These are phyloP conservation scores for Melastoma candidum DNA, from an alignment of 441 rosid genomes.

Conservation along the genomic window DNA sequence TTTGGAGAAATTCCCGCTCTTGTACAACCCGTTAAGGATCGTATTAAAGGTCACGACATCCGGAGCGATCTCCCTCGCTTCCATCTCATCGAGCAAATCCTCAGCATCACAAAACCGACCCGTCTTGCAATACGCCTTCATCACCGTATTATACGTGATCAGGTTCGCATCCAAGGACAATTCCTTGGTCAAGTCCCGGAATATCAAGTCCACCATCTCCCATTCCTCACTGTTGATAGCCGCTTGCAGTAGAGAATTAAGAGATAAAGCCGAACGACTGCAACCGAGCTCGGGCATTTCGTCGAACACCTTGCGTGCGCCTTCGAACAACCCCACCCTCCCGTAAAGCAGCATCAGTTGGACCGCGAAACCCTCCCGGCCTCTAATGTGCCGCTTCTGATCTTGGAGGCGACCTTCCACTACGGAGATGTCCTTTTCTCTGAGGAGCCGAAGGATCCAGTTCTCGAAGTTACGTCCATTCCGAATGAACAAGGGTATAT, in stretches of 20 bases:
- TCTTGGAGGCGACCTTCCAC: conserved; percentile 4
- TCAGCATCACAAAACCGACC: too few relatives aligned
- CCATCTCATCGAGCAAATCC: too few relatives aligned
- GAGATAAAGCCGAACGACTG: background rate
- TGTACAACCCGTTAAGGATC: conserved; percentile 1
- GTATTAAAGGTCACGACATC: conserved; percentile 5
- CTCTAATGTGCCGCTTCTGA: conserved; percentile 11
- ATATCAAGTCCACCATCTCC: conserved; percentile 7
- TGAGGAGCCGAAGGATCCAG: conserved; percentile 6
- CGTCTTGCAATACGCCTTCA: too few relatives aligned
- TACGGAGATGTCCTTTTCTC: conserved; percentile 3
- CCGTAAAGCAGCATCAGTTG: conserved; percentile 7
- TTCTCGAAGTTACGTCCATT: background rate
- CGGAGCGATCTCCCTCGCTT: too few relatives aligned
- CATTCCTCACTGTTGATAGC: background rate
- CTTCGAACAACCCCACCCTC: conserved; percentile 9
- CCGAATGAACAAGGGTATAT: too few relatives aligned
- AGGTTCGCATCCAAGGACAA: conserved; percentile 6
- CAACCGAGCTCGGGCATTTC: conserved; percentile 11
- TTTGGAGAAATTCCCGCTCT: conserved; percentile 6
- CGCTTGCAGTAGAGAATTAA: conserved; percentile 12
- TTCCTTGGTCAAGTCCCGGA: conserved; percentile 1
- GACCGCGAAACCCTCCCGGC: conserved; percentile 2
- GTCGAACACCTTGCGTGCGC: conserved; percentile 12
- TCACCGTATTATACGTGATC: conserved; percentile 8